These are phyloP conservation scores for Aureobasidium sp. DNA, from an alignment of 2,329 filamentous ascomycete species.

Conservation along the genomic window DNA sequence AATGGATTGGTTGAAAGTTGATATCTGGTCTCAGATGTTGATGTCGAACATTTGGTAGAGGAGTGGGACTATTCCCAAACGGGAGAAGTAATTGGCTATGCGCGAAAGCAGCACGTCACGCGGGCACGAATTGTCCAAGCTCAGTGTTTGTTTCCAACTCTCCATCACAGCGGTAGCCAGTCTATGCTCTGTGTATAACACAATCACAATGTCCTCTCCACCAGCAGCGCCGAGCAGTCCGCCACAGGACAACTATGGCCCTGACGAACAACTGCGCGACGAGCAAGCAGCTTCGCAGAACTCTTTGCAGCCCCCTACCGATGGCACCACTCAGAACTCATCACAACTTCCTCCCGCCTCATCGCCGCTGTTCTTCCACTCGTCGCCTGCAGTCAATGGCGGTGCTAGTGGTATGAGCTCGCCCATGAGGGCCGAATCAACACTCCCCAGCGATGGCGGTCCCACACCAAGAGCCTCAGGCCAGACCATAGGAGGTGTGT, in stretches of 20 bases:
- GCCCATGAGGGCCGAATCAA: conserved; percentile 35
- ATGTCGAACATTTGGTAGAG: neutral
- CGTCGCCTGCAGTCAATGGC: conserved; percentile 47
- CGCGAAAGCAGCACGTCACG: conserved; percentile 3
- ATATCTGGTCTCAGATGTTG: neutral
- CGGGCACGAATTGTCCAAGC: neutral
- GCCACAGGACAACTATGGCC: conserved; percentile 26
- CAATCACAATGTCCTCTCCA: conserved; percentile 53
- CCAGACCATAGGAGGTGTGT: conserved; percentile 56
- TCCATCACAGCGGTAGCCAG: neutral
- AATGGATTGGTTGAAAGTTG: neutral
- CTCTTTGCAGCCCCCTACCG: conserved; percentile 36
- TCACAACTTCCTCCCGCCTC: conserved; percentile 45
- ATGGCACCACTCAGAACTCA: conserved; percentile 38
- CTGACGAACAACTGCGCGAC: conserved; percentile 37
- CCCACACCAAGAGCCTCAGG: conserved; percentile 64
- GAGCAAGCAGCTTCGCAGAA: conserved; percentile 35
- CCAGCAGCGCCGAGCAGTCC: conserved; percentile 49
- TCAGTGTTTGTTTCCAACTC: conserved; percentile 6
- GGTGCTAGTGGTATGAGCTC: conserved; percentile 41
- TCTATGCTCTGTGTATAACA: conserved; percentile 6
- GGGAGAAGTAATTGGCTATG: neutral
- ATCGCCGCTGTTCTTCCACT: conserved; percentile 73
- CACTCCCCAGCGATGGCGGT: conserved; percentile 50
- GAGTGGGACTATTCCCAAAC: neutral